Conservation (phyloP, 495 filamentous ascomycete species). For the Lasiosphaeriaceae sp. region DNA sequence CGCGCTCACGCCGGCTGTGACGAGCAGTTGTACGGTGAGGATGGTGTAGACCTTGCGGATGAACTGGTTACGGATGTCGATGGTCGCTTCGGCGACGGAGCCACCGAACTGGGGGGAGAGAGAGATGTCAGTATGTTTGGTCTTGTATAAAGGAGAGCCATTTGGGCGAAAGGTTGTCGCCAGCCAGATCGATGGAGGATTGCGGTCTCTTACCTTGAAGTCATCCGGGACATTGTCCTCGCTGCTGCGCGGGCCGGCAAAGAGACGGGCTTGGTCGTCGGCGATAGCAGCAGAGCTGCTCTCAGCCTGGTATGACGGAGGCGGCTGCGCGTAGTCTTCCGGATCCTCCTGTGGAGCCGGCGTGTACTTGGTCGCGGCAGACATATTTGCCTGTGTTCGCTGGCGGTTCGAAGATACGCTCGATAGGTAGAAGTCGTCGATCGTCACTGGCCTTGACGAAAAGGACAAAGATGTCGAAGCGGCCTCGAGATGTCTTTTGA, state of each 20-base stretch:
- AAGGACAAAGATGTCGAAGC: too few species aligned
- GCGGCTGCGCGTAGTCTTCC: constrained; percentile 67
- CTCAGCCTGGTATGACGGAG: constrained; percentile 63
- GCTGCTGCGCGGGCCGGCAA: constrained; percentile 60
- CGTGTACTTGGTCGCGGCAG: constrained; percentile 65
- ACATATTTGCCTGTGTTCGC: constrained; percentile 44
- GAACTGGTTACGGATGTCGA: constrained; percentile 97
- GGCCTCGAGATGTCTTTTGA: too few species aligned
- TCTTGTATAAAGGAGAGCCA: neutral
- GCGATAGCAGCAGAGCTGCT: constrained; percentile 36
- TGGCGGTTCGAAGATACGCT: neutral
- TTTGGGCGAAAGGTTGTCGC: neutral
- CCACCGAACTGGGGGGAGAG: constrained; percentile 65
- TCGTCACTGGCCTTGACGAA: too few species aligned
- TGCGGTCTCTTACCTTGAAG: constrained; percentile 88
- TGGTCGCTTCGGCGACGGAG: constrained; percentile 83
- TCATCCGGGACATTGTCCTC: constrained; percentile 95
- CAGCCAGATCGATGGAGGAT: neutral
- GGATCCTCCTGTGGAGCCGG: constrained; percentile 72
- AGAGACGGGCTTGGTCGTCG: constrained; percentile 36
- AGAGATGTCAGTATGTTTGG: neutral
- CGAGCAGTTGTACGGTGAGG: constrained; percentile 76
- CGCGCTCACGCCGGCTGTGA: constrained; percentile 74
- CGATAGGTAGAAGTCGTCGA: neutral
- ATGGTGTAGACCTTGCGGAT: constrained; percentile 72